Evolutionary conservation across 495 filamentous ascomycete genomes (phyloP).

Genomic region (Bacidia rubella): DNA sequence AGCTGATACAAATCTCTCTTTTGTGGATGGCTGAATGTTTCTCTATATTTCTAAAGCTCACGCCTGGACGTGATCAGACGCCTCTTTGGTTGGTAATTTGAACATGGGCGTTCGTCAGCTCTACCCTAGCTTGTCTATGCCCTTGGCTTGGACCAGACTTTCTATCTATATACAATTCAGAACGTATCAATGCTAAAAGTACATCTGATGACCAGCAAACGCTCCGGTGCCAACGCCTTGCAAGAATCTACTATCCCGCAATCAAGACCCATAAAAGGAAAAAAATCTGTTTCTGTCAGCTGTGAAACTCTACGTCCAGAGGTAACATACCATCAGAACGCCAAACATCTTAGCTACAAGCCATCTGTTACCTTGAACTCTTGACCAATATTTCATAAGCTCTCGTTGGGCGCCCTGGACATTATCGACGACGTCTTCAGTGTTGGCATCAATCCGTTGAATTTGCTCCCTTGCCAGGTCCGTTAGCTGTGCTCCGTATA

Average conservation of each 20-base stretch:
- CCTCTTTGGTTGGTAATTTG: too few species aligned
- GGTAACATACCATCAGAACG: slow-evolving; percentile 48
- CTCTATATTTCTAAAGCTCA: too few species aligned
- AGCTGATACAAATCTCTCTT: too few species aligned
- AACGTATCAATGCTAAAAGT: too few species aligned
- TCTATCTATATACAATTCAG: not conserved
- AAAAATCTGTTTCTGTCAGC: slow-evolving; percentile 33
- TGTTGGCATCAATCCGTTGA: slow-evolving; percentile 83
- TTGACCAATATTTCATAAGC: slow-evolving; percentile 85
- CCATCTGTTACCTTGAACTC: slow-evolving; percentile 91
- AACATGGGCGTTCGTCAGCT: too few species aligned
- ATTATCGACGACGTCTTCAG: slow-evolving; percentile 91
- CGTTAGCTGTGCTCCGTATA: not conserved
- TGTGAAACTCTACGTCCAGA: not conserved
- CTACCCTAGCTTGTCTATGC: too few species aligned
- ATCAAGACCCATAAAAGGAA: slow-evolving; percentile 49
- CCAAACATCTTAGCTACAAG: slow-evolving; percentile 99
- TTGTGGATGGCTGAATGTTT: too few species aligned
- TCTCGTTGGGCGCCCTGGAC: slow-evolving; percentile 92
- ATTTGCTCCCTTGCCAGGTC: slow-evolving; percentile 15
- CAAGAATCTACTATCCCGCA: slow-evolving; percentile 28
- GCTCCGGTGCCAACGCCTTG: not conserved
- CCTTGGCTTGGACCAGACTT: too few species aligned
- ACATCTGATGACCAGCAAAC: too few species aligned
- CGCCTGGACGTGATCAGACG: too few species aligned